phyloP scores from a whole-genome alignment of 179 eudicot genomes.

The Patellifolia procumbens region DNA sequence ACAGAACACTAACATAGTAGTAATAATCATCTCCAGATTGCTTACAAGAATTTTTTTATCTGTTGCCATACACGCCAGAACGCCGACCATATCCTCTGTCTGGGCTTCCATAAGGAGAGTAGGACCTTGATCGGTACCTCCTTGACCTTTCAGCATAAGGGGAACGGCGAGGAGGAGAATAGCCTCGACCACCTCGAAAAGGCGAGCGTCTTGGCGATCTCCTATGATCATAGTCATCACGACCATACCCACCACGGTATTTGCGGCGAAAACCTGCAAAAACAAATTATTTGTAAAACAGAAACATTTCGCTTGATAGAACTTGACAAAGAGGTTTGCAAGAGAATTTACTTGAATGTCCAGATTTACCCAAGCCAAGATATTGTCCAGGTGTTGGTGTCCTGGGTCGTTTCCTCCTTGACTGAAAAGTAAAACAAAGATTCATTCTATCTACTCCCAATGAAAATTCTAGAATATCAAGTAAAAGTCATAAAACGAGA shows the following conservation, averaged over 20 bases:
- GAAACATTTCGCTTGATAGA: background rate
- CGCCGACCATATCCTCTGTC: constrained; percentile 60
- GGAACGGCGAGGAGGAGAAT: constrained; percentile 68
- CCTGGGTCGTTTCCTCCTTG: constrained; percentile 93
- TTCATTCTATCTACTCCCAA: constrained; percentile 9
- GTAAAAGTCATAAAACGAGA: constrained; percentile 1
- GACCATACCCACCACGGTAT: constrained; percentile 72
- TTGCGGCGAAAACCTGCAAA: constrained; percentile 64
- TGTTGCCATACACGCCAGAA: constrained; percentile 38
- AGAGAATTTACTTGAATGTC: constrained; percentile 34
- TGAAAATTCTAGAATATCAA: background rate
- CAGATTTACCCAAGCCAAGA: constrained; percentile 78
- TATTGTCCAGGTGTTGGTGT: constrained; percentile 98
- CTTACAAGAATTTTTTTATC: constrained; percentile 26
- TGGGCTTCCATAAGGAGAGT: constrained; percentile 77
- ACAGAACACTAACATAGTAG: background rate
- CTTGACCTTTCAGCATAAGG: constrained; percentile 83
- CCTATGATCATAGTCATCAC: constrained; percentile 78
- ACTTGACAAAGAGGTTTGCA: background rate
- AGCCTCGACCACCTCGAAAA: constrained; percentile 69
- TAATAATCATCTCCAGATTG: background rate
- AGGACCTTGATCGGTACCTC: constrained; percentile 85
- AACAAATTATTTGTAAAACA: background rate
- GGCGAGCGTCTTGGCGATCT: constrained; percentile 93
- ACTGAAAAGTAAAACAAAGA: constrained; percentile 56